These are phyloP conservation scores for Yamadazyma sp. DNA, from an alignment of 1,139 yeast species.

Conservation along the genomic window DNA sequence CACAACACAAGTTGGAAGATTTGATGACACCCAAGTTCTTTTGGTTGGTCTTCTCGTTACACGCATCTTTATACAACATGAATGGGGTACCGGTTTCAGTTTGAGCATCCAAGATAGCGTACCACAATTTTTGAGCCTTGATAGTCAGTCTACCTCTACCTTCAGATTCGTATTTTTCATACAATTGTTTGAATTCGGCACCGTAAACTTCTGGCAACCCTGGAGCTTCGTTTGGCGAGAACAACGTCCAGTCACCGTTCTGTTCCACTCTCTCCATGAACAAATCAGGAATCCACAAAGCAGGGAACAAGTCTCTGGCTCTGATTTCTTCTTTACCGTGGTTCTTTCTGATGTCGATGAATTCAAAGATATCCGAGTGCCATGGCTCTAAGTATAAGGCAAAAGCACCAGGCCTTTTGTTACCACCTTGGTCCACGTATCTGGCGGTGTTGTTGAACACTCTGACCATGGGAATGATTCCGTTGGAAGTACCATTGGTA, in stretches of 20 bases:
- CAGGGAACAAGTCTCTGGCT: conserved; percentile 87
- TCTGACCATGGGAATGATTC: conserved; percentile 85
- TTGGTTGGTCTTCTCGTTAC: conserved; percentile 81
- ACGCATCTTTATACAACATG: conserved; percentile 87
- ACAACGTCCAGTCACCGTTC: conserved; percentile 78
- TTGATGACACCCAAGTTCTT: conserved; percentile 85
- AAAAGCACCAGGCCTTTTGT: conserved; percentile 92
- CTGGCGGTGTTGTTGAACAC: conserved; percentile 91
- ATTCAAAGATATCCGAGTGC: conserved; percentile 86
- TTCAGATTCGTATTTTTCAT: conserved; percentile 69
- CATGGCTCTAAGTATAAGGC: conserved; percentile 89
- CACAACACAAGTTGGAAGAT: conserved; percentile 88
- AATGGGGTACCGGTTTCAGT: conserved; percentile 93
- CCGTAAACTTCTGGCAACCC: conserved; percentile 81
- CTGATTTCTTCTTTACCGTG: conserved; percentile 91
- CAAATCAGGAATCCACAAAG: conserved; percentile 89
- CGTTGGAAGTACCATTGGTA: conserved; percentile 86
- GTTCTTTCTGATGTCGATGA: conserved; percentile 80
- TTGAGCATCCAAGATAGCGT: conserved; percentile 82
- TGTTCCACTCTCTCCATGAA: conserved; percentile 86
- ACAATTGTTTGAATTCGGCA: conserved; percentile 71
- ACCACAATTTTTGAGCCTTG: conserved; percentile 88
- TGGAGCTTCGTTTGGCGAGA: conserved; percentile 87
- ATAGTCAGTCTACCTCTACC: conserved; percentile 70
- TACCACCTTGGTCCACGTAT: conserved; percentile 93